These are phyloP conservation scores for Solanum piurae DNA, from an alignment of 257 asterid genomes.

Conservation along the genomic window DNA sequence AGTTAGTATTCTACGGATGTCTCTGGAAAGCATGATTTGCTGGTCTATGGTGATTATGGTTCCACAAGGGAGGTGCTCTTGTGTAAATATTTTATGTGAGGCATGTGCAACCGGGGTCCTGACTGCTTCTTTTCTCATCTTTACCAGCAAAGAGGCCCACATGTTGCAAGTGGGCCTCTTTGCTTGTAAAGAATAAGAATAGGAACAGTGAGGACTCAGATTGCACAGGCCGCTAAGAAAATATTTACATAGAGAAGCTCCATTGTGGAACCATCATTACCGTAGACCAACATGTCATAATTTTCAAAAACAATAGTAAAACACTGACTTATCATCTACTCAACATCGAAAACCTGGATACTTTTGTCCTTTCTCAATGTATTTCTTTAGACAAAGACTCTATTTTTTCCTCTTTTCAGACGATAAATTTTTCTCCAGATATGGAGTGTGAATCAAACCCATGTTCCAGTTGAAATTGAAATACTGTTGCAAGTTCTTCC, in stretches of 20 bases:
- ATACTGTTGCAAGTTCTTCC: background rate
- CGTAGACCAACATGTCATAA: slow-evolving; percentile 1
- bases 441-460: background rate
- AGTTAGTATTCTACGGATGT: background rate
- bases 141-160: no score
- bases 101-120: slow-evolving; percentile 46
- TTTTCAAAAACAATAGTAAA: slow-evolving; percentile 29
- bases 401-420: background rate
- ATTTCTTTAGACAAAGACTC: background rate
- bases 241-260: slow-evolving; percentile 49
- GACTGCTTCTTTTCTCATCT: no score
- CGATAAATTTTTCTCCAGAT: no score
- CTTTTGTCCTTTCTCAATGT: no score
- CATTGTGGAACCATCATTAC: slow-evolving; percentile 10
- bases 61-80: slow-evolving; percentile 26
- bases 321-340: slow-evolving; percentile 58
- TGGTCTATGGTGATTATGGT: background rate
- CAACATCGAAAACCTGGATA: slow-evolving; percentile 3
- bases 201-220: slow-evolving; percentile 59
- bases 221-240: slow-evolving; percentile 59
- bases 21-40: slow-evolving; percentile 24
- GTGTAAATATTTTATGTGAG: slow-evolving; percentile 56
- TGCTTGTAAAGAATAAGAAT: slow-evolving; percentile 66
- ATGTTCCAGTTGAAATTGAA: background rate
- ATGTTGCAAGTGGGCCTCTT: slow-evolving; percentile 49